Evolutionary conservation across 2,329 filamentous ascomycete species (phyloP), one percentile per base, ranked within the genome.

Genomic region (Hypoxylon sp.): DNA sequence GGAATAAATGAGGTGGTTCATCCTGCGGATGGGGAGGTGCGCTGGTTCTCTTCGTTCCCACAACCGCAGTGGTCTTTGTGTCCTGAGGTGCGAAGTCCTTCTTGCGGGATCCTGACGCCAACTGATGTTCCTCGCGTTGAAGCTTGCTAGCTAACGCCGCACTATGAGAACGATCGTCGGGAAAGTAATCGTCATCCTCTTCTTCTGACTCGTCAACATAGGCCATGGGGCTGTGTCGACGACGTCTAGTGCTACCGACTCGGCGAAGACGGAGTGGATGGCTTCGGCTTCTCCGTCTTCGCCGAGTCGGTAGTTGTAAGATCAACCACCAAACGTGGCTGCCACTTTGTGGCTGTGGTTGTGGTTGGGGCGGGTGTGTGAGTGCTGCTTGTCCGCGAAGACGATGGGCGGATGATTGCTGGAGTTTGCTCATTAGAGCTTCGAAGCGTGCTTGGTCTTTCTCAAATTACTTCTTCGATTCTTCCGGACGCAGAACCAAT

Each of bases 281-380:
- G 53, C 52, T 58, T 57, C 14, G 55, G 78, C 67, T 80, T 80
- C 68, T 74, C 38, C 7, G 75, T 70, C 23, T 75, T 71, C 11
- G 78, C 76, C 59, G 86, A 86, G 70, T 87, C 84, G 32, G 79
- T 62, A 2, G 75, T 62, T 10, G 74, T 75, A 6, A 83, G 74
- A 63, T 83, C 79, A 14, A 84, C 67, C 0, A 74, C 75, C 6
- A 76, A 58, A 10, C 70, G 60, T 2, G 72, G 69, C 60, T 68
- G 71, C 13, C 71, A 66, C 50, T 68, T 52, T 2, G 67, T 51
- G 9, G 76, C 73, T 0, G 77, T 77, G 5, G 76, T 77, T 2
- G 68, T 50, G 7, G 75, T 74, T 0, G 77, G 77, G 5, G 76
- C 77, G 2, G 82, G 82, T 0, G 81, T 83, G 5, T 79, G 76